phyloP scores from a whole-genome alignment of 345 rosid species.

The Linum trigynum region DNA sequence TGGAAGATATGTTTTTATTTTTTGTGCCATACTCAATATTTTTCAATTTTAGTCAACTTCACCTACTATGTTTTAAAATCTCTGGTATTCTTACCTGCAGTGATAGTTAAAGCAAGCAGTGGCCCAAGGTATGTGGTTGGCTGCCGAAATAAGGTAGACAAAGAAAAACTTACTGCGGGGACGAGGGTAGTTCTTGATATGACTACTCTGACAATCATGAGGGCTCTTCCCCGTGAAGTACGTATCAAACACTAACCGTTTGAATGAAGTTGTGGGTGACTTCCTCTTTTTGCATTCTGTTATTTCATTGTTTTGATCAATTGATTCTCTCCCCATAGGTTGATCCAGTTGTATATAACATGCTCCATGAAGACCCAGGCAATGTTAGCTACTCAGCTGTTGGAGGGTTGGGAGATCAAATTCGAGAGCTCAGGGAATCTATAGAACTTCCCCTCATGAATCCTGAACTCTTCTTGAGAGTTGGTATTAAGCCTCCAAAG shows the following conservation, averaged over 20 bases:
- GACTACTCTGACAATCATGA: conserved; percentile 64
- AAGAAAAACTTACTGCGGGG: conserved; percentile 76
- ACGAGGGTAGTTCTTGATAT: conserved; percentile 85
- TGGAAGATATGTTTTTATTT: too few species aligned
- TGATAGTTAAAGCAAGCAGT: conserved; percentile 93
- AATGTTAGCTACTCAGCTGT: conserved; percentile 95
- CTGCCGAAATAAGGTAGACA: conserved; percentile 91
- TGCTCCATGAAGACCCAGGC: conserved; percentile 96
- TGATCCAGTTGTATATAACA: conserved; percentile 91
- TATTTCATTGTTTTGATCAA: neutral
- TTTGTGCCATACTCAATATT: too few species aligned
- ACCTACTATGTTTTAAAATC: too few species aligned
- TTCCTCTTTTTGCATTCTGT: neutral
- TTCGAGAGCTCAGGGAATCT: conserved; percentile 87
- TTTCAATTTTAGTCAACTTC: too few species aligned
- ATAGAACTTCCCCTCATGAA: conserved; percentile 96
- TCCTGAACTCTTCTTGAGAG: conserved; percentile 89
- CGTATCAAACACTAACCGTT: conserved; percentile 3
- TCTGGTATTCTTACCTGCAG: conserved; percentile 20
- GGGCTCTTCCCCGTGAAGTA: conserved; percentile 84
- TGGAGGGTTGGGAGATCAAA: conserved; percentile 95
- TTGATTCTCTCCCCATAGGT: conserved; percentile 41
- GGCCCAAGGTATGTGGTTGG: conserved; percentile 98
- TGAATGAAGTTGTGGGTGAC: neutral
- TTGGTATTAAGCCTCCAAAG: conserved; percentile 97